Percentiles rank a stretch among this genome's conserved stretches.
Evolutionary conservation across 1,139 yeast genomes (phyloP).

Genomic region (Pneumocystis wakefieldiae): DNA sequence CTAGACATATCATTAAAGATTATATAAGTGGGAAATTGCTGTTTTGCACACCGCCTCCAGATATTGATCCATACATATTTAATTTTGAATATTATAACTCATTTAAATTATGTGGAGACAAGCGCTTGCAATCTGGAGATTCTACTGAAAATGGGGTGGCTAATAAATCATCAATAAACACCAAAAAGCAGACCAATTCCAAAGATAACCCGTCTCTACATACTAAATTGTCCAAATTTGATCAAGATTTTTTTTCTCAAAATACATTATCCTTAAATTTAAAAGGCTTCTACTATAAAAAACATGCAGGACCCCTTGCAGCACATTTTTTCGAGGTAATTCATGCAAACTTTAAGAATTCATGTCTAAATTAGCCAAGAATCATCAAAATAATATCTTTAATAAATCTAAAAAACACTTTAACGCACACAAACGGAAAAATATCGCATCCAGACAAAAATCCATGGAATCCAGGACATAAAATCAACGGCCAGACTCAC

Average conservation of each 20-base stretch:
- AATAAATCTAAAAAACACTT: neutral
- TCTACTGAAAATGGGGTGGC: constrained; percentile 5
- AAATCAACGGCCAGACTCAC: neutral
- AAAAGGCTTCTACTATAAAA: constrained; percentile 8
- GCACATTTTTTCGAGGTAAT: neutral
- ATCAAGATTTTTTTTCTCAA: constrained; percentile 5
- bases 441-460: neutral
- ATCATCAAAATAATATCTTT: neutral
- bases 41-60: constrained; percentile 79
- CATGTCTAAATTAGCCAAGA: neutral
- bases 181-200: neutral
- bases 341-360: neutral
- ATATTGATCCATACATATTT: constrained; percentile 38
- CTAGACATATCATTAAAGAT: constrained; percentile 83
- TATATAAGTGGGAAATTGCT: constrained; percentile 83
- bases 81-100: constrained; percentile 60
- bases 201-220: neutral
- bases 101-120: constrained; percentile 21
- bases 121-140: constrained; percentile 2
- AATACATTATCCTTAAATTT: constrained; percentile 2
- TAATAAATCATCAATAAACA: neutral
- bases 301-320: neutral
- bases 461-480: neutral
- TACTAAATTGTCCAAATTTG: constrained; percentile 4
- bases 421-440: neutral